phyloP scores from a whole-genome alignment of 2,329 filamentous ascomycete species.

The Fusarium sp. region DNA sequence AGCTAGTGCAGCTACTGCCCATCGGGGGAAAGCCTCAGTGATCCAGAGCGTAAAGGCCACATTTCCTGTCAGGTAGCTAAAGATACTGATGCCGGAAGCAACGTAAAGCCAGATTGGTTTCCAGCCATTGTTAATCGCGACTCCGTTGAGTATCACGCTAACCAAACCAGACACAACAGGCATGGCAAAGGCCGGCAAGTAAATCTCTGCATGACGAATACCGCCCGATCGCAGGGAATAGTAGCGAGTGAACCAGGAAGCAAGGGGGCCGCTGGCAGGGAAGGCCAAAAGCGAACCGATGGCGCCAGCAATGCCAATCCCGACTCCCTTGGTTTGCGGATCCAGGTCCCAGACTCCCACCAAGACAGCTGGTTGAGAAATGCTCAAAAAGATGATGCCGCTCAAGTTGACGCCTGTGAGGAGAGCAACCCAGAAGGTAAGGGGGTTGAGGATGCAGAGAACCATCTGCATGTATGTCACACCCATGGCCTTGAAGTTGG shows the following conservation, averaged over 20 bases:
- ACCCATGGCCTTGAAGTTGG: slow-evolving; percentile 6
- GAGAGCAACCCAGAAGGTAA: slow-evolving; percentile 36
- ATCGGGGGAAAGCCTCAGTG: slow-evolving; percentile 30
- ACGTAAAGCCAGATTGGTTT: slow-evolving; percentile 11
- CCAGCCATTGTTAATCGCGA: slow-evolving; percentile 16
- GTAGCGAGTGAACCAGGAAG: slow-evolving; percentile 24
- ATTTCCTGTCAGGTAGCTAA: slow-evolving; percentile 28
- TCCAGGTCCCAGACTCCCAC: fast-evolving
- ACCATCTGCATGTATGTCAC: slow-evolving; percentile 36
- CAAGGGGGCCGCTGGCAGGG: slow-evolving; percentile 16
- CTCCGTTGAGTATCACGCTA: slow-evolving; percentile 21
- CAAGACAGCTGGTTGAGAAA: slow-evolving; percentile 12
- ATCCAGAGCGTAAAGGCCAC: slow-evolving; percentile 36
- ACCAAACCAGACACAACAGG: slow-evolving; percentile 2
- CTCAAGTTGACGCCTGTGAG: slow-evolving; percentile 28
- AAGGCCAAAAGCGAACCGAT: slow-evolving; percentile 19
- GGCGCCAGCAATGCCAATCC: slow-evolving; percentile 1
- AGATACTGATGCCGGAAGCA: slow-evolving; percentile 16
- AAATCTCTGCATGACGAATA: slow-evolving; percentile 30
- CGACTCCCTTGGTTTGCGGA: neutral
- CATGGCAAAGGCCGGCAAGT: slow-evolving; percentile 10
- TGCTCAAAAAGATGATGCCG: slow-evolving; percentile 18
- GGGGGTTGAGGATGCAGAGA: slow-evolving; percentile 32
- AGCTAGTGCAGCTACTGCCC: slow-evolving; percentile 24
- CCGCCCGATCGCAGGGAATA: slow-evolving; percentile 18